Percentiles rank a stretch among this genome's conserved stretches.
These are phyloP conservation scores for Taphrina confusa DNA, from an alignment of 1,139 yeast species.

Conservation along the genomic window DNA sequence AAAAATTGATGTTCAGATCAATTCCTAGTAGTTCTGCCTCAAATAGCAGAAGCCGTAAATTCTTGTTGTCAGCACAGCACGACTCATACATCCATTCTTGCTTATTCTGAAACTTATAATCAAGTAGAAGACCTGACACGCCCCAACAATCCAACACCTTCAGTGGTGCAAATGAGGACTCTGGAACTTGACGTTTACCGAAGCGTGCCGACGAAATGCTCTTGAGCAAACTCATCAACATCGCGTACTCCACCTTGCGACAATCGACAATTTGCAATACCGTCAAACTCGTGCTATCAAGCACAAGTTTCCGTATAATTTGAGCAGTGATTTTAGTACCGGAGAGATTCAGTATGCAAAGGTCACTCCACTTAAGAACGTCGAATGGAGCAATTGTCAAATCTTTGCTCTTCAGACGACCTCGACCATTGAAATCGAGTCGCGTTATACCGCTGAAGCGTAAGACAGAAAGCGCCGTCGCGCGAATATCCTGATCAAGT, in stretches of 20 bases:
- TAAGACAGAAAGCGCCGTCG: conserved; percentile 8
- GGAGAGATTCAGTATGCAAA: conserved; percentile 5
- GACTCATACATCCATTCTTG: conserved; percentile 23
- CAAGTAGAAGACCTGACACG: conserved; percentile 11
- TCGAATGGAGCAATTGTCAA: conserved; percentile 1
- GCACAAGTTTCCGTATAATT: conserved; percentile 9
- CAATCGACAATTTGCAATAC: conserved; percentile 22
- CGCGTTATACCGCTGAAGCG: conserved; percentile 4
- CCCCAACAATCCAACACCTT: conserved; percentile 19
- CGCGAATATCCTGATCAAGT: conserved; percentile 2
- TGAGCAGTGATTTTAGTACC: neutral
- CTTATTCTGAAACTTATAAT: conserved; percentile 30
- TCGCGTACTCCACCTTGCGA: neutral
- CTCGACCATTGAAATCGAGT: neutral
- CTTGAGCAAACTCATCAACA: neutral
- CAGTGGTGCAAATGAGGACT: conserved; percentile 8
- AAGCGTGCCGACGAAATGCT: neutral
- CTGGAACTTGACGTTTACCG: neutral
- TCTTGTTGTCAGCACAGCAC: conserved; percentile 15
- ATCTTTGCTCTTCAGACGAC: conserved; percentile 14
- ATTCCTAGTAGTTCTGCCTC: conserved; percentile 10
- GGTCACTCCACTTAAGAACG: conserved; percentile 1
- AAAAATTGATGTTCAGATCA: conserved; percentile 16
- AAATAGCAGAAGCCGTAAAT: neutral
- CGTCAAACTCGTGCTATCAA: neutral